Percentiles rank a stretch among this genome's conserved stretches.
Evolutionary conservation across 805 yeast genomes (phyloP).

Genomic region (Yarrowia deformans): DNA sequence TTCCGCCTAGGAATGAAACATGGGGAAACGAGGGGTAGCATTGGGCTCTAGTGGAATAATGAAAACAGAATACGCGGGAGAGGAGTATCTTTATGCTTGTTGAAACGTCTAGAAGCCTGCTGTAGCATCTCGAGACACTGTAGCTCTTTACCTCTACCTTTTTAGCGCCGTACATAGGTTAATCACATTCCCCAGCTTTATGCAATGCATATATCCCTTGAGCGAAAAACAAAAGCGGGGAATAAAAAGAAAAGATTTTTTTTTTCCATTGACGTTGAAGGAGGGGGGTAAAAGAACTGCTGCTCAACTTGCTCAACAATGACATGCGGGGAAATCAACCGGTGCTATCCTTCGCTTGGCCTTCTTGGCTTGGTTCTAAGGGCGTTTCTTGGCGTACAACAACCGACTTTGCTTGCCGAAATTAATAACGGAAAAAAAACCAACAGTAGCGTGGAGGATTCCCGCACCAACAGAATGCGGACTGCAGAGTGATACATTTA

Average conservation of each 20-base stretch:
- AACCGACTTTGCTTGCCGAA: not conserved
- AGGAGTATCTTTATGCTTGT: not conserved
- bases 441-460: too few relatives aligned
- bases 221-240: not conserved
- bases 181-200: slow-evolving; percentile 21
- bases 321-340: too few relatives aligned
- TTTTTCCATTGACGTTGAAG: not conserved
- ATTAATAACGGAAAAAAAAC: not conserved
- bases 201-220: slow-evolving; percentile 15
- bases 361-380: not conserved
- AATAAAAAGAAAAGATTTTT: not conserved
- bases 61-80: too few relatives aligned
- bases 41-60: too few relatives aligned
- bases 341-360: not conserved
- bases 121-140: too few relatives aligned
- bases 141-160: not conserved
- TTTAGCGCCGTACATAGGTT: not conserved
- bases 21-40: not conserved
- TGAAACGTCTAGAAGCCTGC: not conserved
- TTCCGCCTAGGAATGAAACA: not conserved
- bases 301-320: too few relatives aligned
- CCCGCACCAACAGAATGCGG: too few relatives aligned
- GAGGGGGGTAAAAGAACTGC: too few relatives aligned
- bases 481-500: not conserved
- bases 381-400: slow-evolving; percentile 1